Base-by-base conservation (phyloP, 805 yeast genomes). In the Nakazawaea molendinolei region DNA sequence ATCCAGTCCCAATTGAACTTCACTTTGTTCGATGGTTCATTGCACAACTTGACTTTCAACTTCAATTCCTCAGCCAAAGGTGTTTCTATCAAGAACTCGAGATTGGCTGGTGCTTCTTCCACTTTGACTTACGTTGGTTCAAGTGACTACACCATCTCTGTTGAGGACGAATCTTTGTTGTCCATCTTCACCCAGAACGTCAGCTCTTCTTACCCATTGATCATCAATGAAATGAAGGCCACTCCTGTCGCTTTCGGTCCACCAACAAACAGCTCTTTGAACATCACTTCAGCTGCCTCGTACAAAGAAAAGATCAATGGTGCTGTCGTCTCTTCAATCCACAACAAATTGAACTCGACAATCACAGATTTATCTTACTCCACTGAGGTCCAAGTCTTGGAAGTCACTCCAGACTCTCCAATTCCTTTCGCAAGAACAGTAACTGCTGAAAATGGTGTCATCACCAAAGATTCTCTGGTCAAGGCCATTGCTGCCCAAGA, bases 21-120 rank as follows among this genome's bases (percentile, higher is more conserved):
- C 46, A 50, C 54, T 18, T 47, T 53, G 34, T 33, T 33, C 20
- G 54, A 55, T 36, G 47, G 46, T 28, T 30, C 52, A 12, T 43
- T 47, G 14, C 33, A 44, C 18, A 43, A 33, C 34, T 50, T 47
- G 35, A 45, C 48, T 32, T 37, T 49, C 26, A 41, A 31, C 17
- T 37, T 35, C 23, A 44, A 44, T 34, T 16, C 46, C 19, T 48
- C 50, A n/a, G 28, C 47, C 10, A 33, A 39, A 3, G 31, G 40
- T 6, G 29, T 42, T 29, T 34, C 49, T 10, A 29, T 46, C 28
- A 35, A 38, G 23, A 46, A 45, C 31, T 41, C 44, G 25, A 42
- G 18, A 18, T 13, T 33, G 30, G 38, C 39, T 13, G 40, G 42
- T 18, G 42, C 44, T 23, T 29, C 40, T 6, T 30, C 36, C 16